Conservation (phyloP, 768 basidiomycete species). For the Mycena floridula region DNA sequence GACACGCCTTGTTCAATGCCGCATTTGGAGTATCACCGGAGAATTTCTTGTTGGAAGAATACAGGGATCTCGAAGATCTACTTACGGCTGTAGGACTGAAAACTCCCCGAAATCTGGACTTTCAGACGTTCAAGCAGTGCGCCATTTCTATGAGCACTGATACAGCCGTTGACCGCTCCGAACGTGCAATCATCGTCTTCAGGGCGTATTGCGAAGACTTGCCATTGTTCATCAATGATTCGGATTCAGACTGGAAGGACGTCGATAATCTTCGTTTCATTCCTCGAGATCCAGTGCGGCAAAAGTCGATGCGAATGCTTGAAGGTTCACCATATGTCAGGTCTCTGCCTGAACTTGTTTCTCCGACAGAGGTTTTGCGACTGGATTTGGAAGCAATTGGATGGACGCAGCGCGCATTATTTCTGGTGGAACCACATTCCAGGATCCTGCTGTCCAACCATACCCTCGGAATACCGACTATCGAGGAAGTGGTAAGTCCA, state of each 20-base stretch:
- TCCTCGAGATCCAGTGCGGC: slow-evolving; percentile 20
- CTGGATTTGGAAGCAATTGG: slow-evolving; percentile 31
- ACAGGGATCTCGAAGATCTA: slow-evolving; percentile 20
- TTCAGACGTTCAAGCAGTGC: slow-evolving; percentile 30
- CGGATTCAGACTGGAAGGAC: slow-evolving; percentile 18
- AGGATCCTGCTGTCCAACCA: slow-evolving; percentile 27
- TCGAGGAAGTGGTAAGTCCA: slow-evolving; percentile 36
- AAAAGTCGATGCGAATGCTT: slow-evolving; percentile 8
- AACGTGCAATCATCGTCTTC: slow-evolving; percentile 26
- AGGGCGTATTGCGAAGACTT: slow-evolving; percentile 26
- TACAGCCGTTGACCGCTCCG: slow-evolving; percentile 8
- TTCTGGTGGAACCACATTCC: slow-evolving; percentile 20
- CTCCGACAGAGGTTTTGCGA: slow-evolving; percentile 32
- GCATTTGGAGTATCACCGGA: slow-evolving; percentile 25
- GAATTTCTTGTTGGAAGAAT: slow-evolving; percentile 24
- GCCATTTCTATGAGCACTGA: slow-evolving; percentile 24
- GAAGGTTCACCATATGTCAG: slow-evolving; percentile 16
- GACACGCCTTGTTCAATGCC: slow-evolving; percentile 27
- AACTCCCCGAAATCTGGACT: slow-evolving; percentile 18
- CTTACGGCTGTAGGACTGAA: slow-evolving; percentile 27
- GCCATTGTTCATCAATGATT: slow-evolving; percentile 19
- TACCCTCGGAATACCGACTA: slow-evolving; percentile 31
- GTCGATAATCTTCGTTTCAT: slow-evolving; percentile 34
- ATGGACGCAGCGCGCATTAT: slow-evolving; percentile 44
- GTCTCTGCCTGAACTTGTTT: slow-evolving; percentile 25